Base-by-base conservation (phyloP, 2,329 filamentous ascomycete species). In the Cladosporium oxysporum region DNA sequence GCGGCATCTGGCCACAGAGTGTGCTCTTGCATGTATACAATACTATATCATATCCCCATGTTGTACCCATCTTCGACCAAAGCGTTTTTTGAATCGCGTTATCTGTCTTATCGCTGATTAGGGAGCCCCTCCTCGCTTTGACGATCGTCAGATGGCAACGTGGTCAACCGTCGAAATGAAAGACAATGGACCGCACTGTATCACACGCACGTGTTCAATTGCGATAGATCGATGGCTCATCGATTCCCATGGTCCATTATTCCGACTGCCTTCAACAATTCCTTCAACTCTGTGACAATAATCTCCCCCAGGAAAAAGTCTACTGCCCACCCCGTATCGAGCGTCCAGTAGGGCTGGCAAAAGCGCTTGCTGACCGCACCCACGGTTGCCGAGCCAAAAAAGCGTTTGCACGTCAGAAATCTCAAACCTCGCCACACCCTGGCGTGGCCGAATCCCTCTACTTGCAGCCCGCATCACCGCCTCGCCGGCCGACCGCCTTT, bases 401-500 rank as follows among this genome's bases (percentile, higher is more conserved):
- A 29, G 41, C 41, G 41, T 47, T 47, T 47, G 41, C 41, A 47
- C n/a, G 41, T 47, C 52, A 31, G 37, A 49, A 60, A 49, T 60
- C 41, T 60, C 58, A 49, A 60, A 49, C 52, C 35, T 44, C 35
- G 35, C 57, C 57, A 59, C 33, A 59, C 52, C 52, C 55, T 33
- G 55, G 18, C 55, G 55, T n/a, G 21, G 35, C 33, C 28, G 21
- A 23, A 58, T 47, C 41, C 41, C 41, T 47, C 41, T 47, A n/a
- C 41, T 47, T 47, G 41, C 41, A 47, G 41, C 41, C 41, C 41
- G 55, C 57, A 59, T 44, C 57, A 59, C 57, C 57, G 57, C 57
- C 57, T 37, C 47, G 57, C 23, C 26, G 41, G 26, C 44, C 59
- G 59, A 62, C 59, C 59, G 59, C 59, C 59, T 62, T 62, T 62